Evolutionary conservation across 208 protist species (phyloP).

Genomic region (Leptomonas seymouri): DNA sequence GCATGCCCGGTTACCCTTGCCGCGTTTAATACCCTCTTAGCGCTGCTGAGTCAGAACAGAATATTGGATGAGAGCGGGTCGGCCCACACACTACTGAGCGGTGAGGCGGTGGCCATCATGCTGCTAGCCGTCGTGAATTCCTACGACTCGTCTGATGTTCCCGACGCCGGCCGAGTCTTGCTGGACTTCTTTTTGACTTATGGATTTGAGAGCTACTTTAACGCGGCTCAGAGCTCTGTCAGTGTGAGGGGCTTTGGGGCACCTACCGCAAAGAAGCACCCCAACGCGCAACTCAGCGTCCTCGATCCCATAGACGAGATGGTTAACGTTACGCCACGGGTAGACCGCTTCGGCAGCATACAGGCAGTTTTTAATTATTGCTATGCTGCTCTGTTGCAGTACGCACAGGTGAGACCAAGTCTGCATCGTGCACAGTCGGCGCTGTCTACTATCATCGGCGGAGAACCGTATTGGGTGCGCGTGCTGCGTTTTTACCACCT

Average conservation of each 20-base stretch:
- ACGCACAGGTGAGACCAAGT: slow-evolving; percentile 27
- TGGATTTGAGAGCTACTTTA: slow-evolving; percentile 52
- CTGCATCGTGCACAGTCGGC: slow-evolving; percentile 48
- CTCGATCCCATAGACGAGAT: slow-evolving; percentile 38
- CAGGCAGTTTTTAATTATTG: slow-evolving; percentile 62
- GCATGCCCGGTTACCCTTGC: slow-evolving; percentile 19
- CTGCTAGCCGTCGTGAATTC: slow-evolving; percentile 48
- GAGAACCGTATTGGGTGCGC: slow-evolving; percentile 48
- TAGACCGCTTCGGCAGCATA: slow-evolving; percentile 39
- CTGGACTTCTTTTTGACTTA: slow-evolving; percentile 55
- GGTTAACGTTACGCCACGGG: slow-evolving; percentile 31
- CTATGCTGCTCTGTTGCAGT: slow-evolving; percentile 47
- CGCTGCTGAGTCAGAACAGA: slow-evolving; percentile 50
- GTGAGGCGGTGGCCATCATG: slow-evolving; percentile 49
- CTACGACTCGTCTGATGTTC: slow-evolving; percentile 31
- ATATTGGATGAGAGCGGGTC: slow-evolving; percentile 42
- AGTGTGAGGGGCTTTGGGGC: slow-evolving; percentile 24
- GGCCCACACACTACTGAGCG: slow-evolving; percentile 29
- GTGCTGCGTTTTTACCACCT: slow-evolving; percentile 45
- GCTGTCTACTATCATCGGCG: slow-evolving; percentile 52
- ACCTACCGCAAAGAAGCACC: slow-evolving; percentile 34
- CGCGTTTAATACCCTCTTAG: slow-evolving; percentile 31
- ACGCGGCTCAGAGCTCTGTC: slow-evolving; percentile 32
- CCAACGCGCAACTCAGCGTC: slow-evolving; percentile 38
- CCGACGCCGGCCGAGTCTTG: slow-evolving; percentile 36